Percentiles rank a stretch among this genome's conserved stretches.
These are phyloP conservation scores for Musa beccarii DNA, from an alignment of 176 grass and related monocot species.

Conservation along the genomic window DNA sequence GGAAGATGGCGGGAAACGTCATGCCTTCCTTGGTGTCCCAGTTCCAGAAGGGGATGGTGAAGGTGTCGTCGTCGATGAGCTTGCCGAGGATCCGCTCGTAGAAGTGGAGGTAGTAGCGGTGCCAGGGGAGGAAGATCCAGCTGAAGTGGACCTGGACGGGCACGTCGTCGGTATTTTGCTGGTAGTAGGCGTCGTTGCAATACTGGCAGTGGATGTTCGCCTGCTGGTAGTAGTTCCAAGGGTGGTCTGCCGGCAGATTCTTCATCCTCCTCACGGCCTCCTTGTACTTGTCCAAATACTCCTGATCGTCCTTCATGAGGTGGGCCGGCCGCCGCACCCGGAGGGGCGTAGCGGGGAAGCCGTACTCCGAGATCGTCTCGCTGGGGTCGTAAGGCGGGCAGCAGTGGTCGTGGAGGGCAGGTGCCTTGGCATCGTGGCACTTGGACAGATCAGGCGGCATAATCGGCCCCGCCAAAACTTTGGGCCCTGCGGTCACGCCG, in stretches of 20 bases:
- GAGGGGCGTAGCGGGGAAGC: conserved; percentile 1
- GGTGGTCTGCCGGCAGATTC: neutral
- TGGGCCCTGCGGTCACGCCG: neutral
- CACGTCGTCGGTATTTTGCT: neutral
- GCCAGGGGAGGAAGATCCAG: conserved; percentile 14
- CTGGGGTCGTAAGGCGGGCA: conserved; percentile 11
- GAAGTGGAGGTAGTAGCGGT: conserved; percentile 21
- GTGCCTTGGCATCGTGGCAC: neutral
- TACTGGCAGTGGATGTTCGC: conserved; percentile 8
- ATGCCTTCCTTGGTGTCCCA: neutral
- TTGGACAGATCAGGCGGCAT: conserved; percentile 23
- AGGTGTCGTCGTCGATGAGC: conserved; percentile 15
- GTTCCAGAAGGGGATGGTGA: conserved; percentile 10
- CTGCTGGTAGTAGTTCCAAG: conserved; percentile 11
- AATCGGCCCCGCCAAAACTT: conserved; percentile 11
- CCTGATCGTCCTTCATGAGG: neutral
- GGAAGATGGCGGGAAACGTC: neutral
- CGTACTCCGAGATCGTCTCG: neutral
- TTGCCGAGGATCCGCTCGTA: conserved; percentile 17
- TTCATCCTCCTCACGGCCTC: conserved; percentile 1
- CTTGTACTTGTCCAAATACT: conserved; percentile 12
- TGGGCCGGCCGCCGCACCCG: conserved; percentile 15
- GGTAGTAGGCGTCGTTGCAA: conserved; percentile 6
- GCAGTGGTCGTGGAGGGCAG: neutral
- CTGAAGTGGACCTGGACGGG: conserved; percentile 3